These are phyloP conservation scores for Erythrophleum fordii DNA, from an alignment of 306 rosid species.

Conservation along the genomic window DNA sequence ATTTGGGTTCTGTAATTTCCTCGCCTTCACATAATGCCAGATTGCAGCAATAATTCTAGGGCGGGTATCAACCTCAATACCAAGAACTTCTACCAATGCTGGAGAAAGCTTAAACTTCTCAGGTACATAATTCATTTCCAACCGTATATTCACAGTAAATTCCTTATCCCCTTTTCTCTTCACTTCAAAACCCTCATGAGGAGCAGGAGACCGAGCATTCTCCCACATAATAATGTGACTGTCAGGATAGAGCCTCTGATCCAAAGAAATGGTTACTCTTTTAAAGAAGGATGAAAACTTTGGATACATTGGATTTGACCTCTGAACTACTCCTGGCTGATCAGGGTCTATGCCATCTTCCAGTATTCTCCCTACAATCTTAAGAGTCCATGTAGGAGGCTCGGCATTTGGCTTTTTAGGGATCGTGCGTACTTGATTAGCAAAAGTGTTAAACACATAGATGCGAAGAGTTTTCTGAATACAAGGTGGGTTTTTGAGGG, in stretches of 20 bases:
- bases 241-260: slow-evolving; percentile 95
- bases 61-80: slow-evolving; percentile 98
- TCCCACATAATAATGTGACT: slow-evolving; percentile 86
- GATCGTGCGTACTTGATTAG: slow-evolving; percentile 79
- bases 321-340: slow-evolving; percentile 88
- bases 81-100: slow-evolving; percentile 93
- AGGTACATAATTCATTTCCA: slow-evolving; percentile 94
- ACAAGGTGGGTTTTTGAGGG: slow-evolving; percentile 83
- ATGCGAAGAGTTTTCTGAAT: slow-evolving; percentile 94
- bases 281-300: slow-evolving; percentile 93
- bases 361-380: slow-evolving; percentile 93
- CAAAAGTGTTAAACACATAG: slow-evolving; percentile 89
- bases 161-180: slow-evolving; percentile 97
- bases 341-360: slow-evolving; percentile 98
- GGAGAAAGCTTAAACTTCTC: slow-evolving; percentile 95
- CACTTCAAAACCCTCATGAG: slow-evolving; percentile 98
- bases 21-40: slow-evolving; percentile 99
- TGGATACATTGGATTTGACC: slow-evolving; percentile 79
- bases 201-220: slow-evolving; percentile 78
- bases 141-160: slow-evolving; percentile 67
- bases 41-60: slow-evolving; percentile 95
- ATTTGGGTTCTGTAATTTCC: slow-evolving; percentile 86
- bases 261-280: slow-evolving; percentile 88
- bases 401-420: slow-evolving; percentile 89
- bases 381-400: slow-evolving; percentile 94